Evolutionary conservation across 2,329 filamentous ascomycete genomes (phyloP).

Genomic region (Claviceps cyperi): DNA sequence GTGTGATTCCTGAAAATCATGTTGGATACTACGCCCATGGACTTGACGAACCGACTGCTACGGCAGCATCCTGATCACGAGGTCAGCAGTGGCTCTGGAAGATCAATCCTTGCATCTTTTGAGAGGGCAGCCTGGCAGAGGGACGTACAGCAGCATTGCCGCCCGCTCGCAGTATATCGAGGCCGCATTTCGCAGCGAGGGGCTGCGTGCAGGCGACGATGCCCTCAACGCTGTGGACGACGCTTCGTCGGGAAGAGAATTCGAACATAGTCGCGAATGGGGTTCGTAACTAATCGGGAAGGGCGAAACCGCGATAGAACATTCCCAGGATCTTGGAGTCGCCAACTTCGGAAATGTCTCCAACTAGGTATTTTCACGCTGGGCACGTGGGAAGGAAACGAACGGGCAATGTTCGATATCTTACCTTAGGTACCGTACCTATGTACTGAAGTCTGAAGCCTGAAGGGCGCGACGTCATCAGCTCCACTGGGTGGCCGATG

Average conservation of each 20-base stretch:
- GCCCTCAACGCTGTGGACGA: slow-evolving; percentile 83
- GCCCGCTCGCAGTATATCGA: slow-evolving; percentile 70
- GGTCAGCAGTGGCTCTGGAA: slow-evolving; percentile 2
- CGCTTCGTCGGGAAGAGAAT: slow-evolving; percentile 71
- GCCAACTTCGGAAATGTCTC: too few species aligned
- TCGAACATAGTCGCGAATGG: slow-evolving; percentile 39
- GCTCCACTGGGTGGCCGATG: too few species aligned
- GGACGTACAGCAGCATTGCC: slow-evolving; percentile 78
- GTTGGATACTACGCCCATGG: neutral
- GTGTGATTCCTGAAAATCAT: neutral
- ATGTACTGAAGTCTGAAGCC: too few species aligned
- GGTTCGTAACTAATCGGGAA: slow-evolving; percentile 19
- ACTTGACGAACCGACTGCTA: slow-evolving; percentile 57
- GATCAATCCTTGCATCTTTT: neutral
- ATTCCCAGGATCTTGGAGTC: too few species aligned
- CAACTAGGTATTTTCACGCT: too few species aligned
- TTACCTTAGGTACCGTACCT: too few species aligned
- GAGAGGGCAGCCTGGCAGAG: too few species aligned
- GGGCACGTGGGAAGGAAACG: too few species aligned
- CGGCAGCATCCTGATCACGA: slow-evolving; percentile 68
- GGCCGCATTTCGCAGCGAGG: slow-evolving; percentile 73
- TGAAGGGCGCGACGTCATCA: too few species aligned
- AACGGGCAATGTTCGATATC: too few species aligned
- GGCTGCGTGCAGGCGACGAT: slow-evolving; percentile 87
- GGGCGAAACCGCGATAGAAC: too few species aligned